Evolutionary conservation across 306 rosid genomes (phyloP).

Genomic region (Mimosa pudica): DNA sequence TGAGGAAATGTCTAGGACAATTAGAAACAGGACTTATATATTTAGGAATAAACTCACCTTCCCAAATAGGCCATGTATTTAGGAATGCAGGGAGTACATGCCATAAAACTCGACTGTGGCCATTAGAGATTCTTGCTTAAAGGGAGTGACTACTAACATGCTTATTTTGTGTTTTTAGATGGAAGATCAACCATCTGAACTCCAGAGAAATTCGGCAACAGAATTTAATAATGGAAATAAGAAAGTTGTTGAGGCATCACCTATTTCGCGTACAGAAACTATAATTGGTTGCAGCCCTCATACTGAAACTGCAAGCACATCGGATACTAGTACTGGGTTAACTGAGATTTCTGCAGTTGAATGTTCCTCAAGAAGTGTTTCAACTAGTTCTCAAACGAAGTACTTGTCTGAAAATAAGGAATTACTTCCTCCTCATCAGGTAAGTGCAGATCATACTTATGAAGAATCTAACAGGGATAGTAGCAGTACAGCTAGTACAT

Average conservation of each 20-base stretch:
- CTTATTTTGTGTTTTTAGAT: slow-evolving; percentile 52
- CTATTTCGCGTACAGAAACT: slow-evolving; percentile 47
- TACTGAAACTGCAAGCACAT: slow-evolving; percentile 50
- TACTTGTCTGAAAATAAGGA: slow-evolving; percentile 72
- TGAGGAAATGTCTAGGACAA: too few relatives aligned
- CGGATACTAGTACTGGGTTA: slow-evolving; percentile 33
- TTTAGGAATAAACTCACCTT: too few relatives aligned
- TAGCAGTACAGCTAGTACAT: slow-evolving; percentile 70
- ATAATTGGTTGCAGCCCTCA: slow-evolving; percentile 39
- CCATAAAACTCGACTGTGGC: background rate
- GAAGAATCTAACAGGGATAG: slow-evolving; percentile 68
- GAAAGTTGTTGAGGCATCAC: slow-evolving; percentile 45
- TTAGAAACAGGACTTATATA: too few relatives aligned
- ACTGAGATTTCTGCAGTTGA: slow-evolving; percentile 41
- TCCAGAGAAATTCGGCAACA: slow-evolving; percentile 46
- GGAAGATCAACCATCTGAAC: slow-evolving; percentile 64
- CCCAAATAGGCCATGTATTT: too few relatives aligned
- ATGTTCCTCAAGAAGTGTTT: slow-evolving; percentile 53
- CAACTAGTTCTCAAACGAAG: slow-evolving; percentile 44
- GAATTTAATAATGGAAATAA: slow-evolving; percentile 46
- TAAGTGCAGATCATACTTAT: slow-evolving; percentile 61
- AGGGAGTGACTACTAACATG: slow-evolving; percentile 28
- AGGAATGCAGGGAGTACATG: background rate
- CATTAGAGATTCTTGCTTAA: slow-evolving; percentile 24
- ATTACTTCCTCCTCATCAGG: slow-evolving; percentile 69